These are phyloP conservation scores for Aureobasidium sp. DNA, from an alignment of 2,329 filamentous ascomycete species.

Conservation along the genomic window DNA sequence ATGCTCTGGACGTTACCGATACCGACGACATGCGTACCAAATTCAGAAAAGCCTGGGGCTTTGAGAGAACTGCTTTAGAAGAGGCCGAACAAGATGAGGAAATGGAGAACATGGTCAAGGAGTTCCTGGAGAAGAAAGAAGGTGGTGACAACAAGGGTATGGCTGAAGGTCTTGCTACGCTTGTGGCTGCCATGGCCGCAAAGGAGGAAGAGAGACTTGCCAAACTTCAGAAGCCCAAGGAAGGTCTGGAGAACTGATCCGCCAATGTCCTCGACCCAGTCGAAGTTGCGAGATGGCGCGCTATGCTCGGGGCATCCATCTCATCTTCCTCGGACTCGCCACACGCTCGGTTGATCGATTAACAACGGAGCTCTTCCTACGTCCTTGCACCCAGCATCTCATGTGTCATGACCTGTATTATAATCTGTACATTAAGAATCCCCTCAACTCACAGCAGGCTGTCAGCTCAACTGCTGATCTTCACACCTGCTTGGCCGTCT, in stretches of 20 bases:
- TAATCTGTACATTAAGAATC: neutral
- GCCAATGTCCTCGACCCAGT: neutral
- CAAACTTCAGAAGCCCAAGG: conserved; percentile 20
- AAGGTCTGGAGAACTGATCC: neutral
- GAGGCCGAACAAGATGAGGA: conserved; percentile 46
- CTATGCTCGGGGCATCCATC: neutral
- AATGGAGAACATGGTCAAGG: conserved; percentile 48
- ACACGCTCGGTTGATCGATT: neutral
- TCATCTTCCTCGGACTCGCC: neutral
- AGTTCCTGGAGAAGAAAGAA: conserved; percentile 43
- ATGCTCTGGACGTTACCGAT: conserved; percentile 64
- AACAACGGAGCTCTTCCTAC: neutral
- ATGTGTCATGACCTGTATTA: conserved; percentile 24
- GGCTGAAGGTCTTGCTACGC: conserved; percentile 21
- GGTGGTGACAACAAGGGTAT: conserved; percentile 34
- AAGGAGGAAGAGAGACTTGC: conserved; percentile 25
- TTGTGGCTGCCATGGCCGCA: conserved; percentile 17
- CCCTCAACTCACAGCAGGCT: neutral
- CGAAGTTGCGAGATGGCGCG: neutral
- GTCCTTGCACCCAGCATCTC: neutral
- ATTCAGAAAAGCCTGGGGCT: conserved; percentile 49
- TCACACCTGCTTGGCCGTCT: conserved; percentile 58
- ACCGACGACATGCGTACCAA: conserved; percentile 51
- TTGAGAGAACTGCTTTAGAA: conserved; percentile 41
- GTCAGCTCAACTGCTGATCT: conserved; percentile 25